These are phyloP conservation scores for Monilinia polystroma DNA, from an alignment of 2,329 filamentous ascomycete genomes.

Conservation along the genomic window DNA sequence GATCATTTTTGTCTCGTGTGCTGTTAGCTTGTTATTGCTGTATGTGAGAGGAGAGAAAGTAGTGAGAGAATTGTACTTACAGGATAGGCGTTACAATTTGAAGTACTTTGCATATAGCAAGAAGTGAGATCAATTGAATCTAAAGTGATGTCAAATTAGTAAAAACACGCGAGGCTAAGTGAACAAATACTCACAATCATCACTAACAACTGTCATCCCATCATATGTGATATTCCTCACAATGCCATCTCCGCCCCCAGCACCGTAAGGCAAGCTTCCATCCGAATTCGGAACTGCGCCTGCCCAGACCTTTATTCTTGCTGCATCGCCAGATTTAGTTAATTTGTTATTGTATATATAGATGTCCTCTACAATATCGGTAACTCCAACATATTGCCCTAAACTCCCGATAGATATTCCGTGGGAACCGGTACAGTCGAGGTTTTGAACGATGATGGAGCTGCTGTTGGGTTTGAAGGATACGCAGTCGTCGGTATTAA, in stretches of 20 bases:
- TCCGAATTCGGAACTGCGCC: constrained; percentile 46
- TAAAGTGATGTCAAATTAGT: neutral
- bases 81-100: constrained; percentile 57
- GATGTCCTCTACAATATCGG: constrained; percentile 52
- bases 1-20: constrained; percentile 42
- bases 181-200: constrained; percentile 45
- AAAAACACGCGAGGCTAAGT: neutral
- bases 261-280: constrained; percentile 47
- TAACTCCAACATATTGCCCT: constrained; percentile 51
- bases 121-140: constrained; percentile 45
- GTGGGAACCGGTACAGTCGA: constrained; percentile 49
- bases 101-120: constrained; percentile 58
- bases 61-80: constrained; percentile 38
- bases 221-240: constrained; percentile 63
- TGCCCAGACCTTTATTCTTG: constrained; percentile 64
- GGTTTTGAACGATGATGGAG: constrained; percentile 52
- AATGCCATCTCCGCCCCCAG: constrained; percentile 57
- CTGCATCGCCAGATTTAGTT: constrained; percentile 54
- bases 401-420: constrained; percentile 57
- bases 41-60: constrained; percentile 26
- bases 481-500: constrained; percentile 49
- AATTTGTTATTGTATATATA: constrained; percentile 46
- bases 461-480: constrained; percentile 55
- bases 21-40: constrained; percentile 47
- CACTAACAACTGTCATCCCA: constrained; percentile 54